Base-by-base conservation (phyloP, 2,329 filamentous ascomycete genomes). In the Sporothrix variecibatus region DNA sequence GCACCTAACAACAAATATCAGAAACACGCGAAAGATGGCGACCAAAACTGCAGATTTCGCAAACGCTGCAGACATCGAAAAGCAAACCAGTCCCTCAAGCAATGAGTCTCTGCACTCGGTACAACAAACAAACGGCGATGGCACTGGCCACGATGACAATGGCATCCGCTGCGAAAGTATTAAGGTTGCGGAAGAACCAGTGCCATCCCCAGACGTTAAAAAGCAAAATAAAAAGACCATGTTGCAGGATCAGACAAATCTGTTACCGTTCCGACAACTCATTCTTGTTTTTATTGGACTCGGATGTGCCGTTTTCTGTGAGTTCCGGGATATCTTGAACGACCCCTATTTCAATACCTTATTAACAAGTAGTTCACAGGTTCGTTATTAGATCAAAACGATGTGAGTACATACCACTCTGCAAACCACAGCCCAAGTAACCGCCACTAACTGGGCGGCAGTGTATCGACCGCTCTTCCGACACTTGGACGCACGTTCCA, bases 401-500 rank as follows among this genome's bases (percentile, higher is more conserved):
- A 72, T 72, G 70, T 72, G n/a, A 49, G 70, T 46, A 31, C 69
- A 38, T 26, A 38, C 17, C 2, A 9, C 46, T 7, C 46, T 49
- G 9, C 46, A 5, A 20, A 38, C 46, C 4, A 7, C 26, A 26
- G 17, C 34, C 26, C 12, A 23, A 56, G 9, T 20, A 28, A 11
- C 56, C 2, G 28, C 20, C 9, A 46, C 40, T 68, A 23, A 46
- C 26, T 26, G 17, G 26, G 20, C 64, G 3, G 40, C 53, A 72
- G 70, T 40, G 40, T 72, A 17, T 64, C 70, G 17, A 72, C 70
- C 1, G 70, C 70, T 9, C 20, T 72, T 3, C 70, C 71, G 2
- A 65, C 71, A 26, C 71, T 74, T 6, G 72, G 72, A 2, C 72
- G 68, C 4, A 56, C 62, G 1, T 74, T 74, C 46, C 34, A 71